phyloP scores from a whole-genome alignment of 2,329 filamentous ascomycete genomes.

The Rhytidhysteron rufulum region DNA sequence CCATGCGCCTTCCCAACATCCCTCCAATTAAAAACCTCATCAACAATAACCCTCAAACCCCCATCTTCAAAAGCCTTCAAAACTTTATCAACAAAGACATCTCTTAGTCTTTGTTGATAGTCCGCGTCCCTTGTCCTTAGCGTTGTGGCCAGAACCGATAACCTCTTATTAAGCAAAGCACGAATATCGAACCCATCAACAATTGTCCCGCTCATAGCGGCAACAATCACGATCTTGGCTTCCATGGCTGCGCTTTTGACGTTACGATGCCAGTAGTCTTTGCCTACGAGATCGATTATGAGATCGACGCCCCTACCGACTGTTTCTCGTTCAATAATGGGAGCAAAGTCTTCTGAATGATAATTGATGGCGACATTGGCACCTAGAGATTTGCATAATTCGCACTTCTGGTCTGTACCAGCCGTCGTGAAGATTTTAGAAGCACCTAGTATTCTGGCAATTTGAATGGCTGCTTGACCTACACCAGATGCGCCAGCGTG shows the following conservation, averaged over 20 bases:
- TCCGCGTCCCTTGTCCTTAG: constrained; percentile 5
- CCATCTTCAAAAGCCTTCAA: too few species aligned
- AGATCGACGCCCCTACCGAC: constrained; percentile 18
- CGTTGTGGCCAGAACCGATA: constrained; percentile 8
- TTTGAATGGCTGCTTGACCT: constrained; percentile 11
- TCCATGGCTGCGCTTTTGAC: constrained; percentile 5
- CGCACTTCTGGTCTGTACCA: constrained; percentile 6
- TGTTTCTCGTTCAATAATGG: constrained; percentile 12
- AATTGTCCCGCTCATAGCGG: constrained; percentile 8
- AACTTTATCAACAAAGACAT: too few species aligned
- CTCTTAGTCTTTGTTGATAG: constrained; percentile 4
- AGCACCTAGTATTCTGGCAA: constrained; percentile 7
- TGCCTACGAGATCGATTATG: constrained; percentile 13
- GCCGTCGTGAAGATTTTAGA: constrained; percentile 12
- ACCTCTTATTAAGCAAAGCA: constrained; percentile 7
- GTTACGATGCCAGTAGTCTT: constrained; percentile 10
- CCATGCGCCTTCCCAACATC: too few species aligned
- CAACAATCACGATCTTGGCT: constrained; percentile 6
- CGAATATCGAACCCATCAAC: constrained; percentile 7
- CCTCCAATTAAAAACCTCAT: too few species aligned
- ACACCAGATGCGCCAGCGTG: constrained; percentile 13
- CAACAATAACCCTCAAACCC: too few species aligned
- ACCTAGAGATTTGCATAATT: too few species aligned
- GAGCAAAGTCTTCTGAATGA: constrained; percentile 10
- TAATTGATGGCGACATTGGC: constrained; percentile 12